Conservation (phyloP, 2,329 filamentous ascomycete genomes). For the Neocucurbitaria cava region DNA sequence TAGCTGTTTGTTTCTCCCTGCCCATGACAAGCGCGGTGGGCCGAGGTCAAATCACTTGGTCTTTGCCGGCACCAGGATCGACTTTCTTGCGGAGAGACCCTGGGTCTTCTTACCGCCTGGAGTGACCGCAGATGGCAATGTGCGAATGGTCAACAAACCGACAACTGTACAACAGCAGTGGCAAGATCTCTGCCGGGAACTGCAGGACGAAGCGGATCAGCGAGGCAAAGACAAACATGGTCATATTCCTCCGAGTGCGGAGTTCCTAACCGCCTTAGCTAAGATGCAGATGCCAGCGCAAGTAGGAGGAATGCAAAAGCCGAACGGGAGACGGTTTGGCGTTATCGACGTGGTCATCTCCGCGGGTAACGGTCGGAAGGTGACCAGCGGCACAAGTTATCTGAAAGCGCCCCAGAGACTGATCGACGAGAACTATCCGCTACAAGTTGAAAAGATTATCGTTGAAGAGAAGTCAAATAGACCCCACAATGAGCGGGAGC, state of each 20-base stretch:
- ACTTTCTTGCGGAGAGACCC: conserved; percentile 52
- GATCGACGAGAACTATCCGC: conserved; percentile 13
- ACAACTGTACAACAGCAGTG: conserved; percentile 40
- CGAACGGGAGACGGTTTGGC: conserved; percentile 40
- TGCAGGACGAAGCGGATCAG: conserved; percentile 43
- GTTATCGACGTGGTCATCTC: conserved; percentile 50
- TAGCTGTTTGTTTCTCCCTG: conserved; percentile 36
- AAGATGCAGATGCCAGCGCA: conserved; percentile 46
- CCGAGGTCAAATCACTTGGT: conserved; percentile 28
- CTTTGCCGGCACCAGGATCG: conserved; percentile 51
- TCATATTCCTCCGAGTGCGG: conserved; percentile 43
- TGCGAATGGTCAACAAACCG: conserved; percentile 7
- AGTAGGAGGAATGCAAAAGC: conserved; percentile 39
- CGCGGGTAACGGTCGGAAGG: conserved; percentile 36
- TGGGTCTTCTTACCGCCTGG: conserved; percentile 50
- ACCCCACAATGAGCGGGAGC: not conserved
- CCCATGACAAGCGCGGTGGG: conserved; percentile 25
- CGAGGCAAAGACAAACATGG: conserved; percentile 45
- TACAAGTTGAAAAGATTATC: not conserved
- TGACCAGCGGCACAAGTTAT: conserved; percentile 27
- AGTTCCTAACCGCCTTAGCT: conserved; percentile 50
- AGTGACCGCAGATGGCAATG: conserved; percentile 29
- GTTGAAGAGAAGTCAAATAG: not conserved
- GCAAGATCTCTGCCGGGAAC: conserved; percentile 35
- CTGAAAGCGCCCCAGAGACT: conserved; percentile 33